phyloP scores from a whole-genome alignment of 352 stramenopile genomes.

The Peronosclerospora sorghi region DNA sequence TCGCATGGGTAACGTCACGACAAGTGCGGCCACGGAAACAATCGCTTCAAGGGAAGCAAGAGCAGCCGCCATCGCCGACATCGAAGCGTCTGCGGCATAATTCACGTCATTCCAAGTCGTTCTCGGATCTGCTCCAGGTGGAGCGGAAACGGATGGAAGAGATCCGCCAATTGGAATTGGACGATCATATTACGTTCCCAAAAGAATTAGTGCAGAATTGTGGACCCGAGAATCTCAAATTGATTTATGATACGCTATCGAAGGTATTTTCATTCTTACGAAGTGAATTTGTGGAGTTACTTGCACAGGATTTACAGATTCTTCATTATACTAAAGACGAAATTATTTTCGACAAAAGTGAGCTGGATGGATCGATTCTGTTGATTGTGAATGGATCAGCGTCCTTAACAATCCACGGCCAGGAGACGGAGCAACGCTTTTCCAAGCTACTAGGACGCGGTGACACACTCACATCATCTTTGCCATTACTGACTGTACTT shows the following conservation, averaged over 20 bases:
- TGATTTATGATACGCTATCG: constrained; percentile 68
- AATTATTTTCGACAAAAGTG: constrained; percentile 41
- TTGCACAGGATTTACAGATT: constrained; percentile 54
- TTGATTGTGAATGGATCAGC: constrained; percentile 51
- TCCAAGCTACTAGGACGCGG: constrained; percentile 37
- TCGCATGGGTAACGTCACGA: constrained; percentile 73
- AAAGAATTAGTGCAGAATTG: constrained; percentile 43
- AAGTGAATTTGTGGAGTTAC: constrained; percentile 48
- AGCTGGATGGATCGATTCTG: constrained; percentile 70
- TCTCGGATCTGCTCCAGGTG: constrained; percentile 51
- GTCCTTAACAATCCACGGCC: constrained; percentile 45
- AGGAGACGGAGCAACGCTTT: constrained; percentile 27
- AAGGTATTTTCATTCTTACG: constrained; percentile 74
- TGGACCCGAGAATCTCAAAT: constrained; percentile 61
- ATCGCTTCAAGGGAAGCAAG: constrained; percentile 17
- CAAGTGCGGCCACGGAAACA: constrained; percentile 55
- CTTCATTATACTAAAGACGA: constrained; percentile 34
- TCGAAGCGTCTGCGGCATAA: constrained; percentile 57
- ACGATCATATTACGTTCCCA: constrained; percentile 65
- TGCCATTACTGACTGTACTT: constrained; percentile 50
- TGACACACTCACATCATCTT: constrained; percentile 63
- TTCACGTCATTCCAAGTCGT: constrained; percentile 55
- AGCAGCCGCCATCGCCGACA: constrained; percentile 44
- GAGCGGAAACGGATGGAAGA: constrained; percentile 54
- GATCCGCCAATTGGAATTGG: constrained; percentile 42